phyloP scores from a whole-genome alignment of 2,329 filamentous ascomycete species.

The Tolypocladium paradoxum region DNA sequence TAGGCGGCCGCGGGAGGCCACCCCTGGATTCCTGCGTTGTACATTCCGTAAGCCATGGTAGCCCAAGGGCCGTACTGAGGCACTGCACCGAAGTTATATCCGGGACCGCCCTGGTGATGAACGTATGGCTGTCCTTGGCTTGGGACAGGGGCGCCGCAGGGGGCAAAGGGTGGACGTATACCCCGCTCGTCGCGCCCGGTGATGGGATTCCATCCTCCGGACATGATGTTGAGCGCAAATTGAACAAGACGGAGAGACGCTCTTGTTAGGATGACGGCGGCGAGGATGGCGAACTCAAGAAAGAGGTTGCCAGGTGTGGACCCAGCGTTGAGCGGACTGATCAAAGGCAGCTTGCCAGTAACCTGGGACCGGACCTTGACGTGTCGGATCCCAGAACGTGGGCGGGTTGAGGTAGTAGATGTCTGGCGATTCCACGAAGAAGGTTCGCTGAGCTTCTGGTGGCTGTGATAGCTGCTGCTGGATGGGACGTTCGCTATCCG shows the following conservation, averaged over 20 bases:
- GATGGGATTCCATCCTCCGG: slow-evolving; percentile 29
- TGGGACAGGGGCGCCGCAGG: slow-evolving; percentile 21
- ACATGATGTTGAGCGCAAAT: slow-evolving; percentile 16
- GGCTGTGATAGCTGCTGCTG: not conserved
- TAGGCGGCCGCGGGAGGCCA: slow-evolving; percentile 1
- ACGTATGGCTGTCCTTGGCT: slow-evolving; percentile 27
- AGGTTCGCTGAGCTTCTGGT: slow-evolving; percentile 2
- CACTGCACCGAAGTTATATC: slow-evolving; percentile 18
- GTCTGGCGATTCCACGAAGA: slow-evolving; percentile 1
- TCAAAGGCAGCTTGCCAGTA: slow-evolving; percentile 25
- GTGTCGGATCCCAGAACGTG: slow-evolving; percentile 16
- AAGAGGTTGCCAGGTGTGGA: slow-evolving; percentile 25
- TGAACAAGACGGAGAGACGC: not conserved
- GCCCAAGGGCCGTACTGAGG: slow-evolving; percentile 11
- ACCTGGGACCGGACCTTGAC: slow-evolving; percentile 19
- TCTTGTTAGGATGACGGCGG: not conserved
- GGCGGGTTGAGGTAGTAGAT: slow-evolving; percentile 4
- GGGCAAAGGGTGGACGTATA: slow-evolving; percentile 20
- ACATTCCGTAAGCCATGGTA: slow-evolving; percentile 15
- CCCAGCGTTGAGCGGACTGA: slow-evolving; percentile 16
- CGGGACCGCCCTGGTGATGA: slow-evolving; percentile 24
- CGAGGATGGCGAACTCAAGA: slow-evolving; percentile 6
- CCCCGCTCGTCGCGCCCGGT: slow-evolving; percentile 25
- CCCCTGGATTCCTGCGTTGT: slow-evolving; percentile 8
- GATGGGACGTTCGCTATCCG: not conserved